These are phyloP conservation scores for Hypoxylon sp. DNA, from an alignment of 2,329 filamentous ascomycete species.

Conservation along the genomic window DNA sequence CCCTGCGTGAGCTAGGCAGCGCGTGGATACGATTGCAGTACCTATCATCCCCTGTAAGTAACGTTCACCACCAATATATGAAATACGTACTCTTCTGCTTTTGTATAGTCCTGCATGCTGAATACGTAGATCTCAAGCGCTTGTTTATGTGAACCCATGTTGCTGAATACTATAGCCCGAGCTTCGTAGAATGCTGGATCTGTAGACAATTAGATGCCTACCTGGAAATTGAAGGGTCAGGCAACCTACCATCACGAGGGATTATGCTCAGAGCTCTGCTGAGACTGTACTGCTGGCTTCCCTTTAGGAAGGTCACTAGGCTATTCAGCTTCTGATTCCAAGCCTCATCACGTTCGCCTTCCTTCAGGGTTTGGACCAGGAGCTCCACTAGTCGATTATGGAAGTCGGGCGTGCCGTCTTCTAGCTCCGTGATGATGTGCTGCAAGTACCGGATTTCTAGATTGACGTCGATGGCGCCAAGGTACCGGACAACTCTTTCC, in stretches of 20 bases:
- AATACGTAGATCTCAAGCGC: slow-evolving; percentile 98
- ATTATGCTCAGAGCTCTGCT: slow-evolving; percentile 83
- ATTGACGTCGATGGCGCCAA: slow-evolving; percentile 76
- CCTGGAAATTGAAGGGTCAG: slow-evolving; percentile 17
- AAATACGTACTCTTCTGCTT: slow-evolving; percentile 87
- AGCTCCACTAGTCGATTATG: slow-evolving; percentile 87
- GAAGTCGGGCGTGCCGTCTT: slow-evolving; percentile 86
- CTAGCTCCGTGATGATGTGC: slow-evolving; percentile 89
- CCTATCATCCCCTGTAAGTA: slow-evolving; percentile 59
- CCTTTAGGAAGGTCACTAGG: slow-evolving; percentile 81
- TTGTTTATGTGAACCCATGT: slow-evolving; percentile 96
- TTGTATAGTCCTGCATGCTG: slow-evolving; percentile 86
- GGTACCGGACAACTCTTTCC: slow-evolving; percentile 79
- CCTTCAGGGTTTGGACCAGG: slow-evolving; percentile 64
- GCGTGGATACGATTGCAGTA: slow-evolving; percentile 90
- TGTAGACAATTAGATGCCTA: slow-evolving; percentile 56
- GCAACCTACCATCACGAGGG: slow-evolving; percentile 78
- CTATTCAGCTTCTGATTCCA: slow-evolving; percentile 74
- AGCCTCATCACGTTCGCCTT: slow-evolving; percentile 60
- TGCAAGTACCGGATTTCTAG: slow-evolving; percentile 89
- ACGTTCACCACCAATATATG: slow-evolving; percentile 15
- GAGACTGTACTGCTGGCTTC: slow-evolving; percentile 85
- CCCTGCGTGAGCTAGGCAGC: slow-evolving; percentile 44
- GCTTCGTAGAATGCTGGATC: slow-evolving; percentile 90
- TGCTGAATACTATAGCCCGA: slow-evolving; percentile 90